Evolutionary conservation across 1,284 basidiomycete genomes (phyloP).

Genomic region (Melampsora americana): DNA sequence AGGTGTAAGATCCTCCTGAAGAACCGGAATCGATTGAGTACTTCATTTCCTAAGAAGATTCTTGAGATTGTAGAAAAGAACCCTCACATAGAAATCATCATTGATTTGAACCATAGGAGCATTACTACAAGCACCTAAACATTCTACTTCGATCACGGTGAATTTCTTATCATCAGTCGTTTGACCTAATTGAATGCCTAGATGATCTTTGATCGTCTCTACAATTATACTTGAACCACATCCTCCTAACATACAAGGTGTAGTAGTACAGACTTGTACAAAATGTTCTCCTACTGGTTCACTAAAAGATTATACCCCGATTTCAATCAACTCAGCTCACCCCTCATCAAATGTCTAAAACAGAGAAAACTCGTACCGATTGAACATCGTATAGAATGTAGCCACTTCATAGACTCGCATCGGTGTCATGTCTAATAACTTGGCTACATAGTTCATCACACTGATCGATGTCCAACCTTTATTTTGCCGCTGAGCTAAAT

Average conservation of each 20-base stretch:
- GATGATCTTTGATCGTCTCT: conserved; percentile 75
- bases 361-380: conserved; percentile 54
- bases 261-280: conserved; percentile 97
- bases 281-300: conserved; percentile 94
- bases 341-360: not conserved
- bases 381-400: conserved; percentile 99
- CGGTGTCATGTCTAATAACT: conserved; percentile 82
- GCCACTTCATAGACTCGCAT: conserved; percentile 99
- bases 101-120: conserved; percentile 98
- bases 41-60: not conserved
- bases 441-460: conserved; percentile 89
- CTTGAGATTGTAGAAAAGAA: conserved; percentile 18
- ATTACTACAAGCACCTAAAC: conserved; percentile 95
- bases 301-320: conserved; percentile 55
- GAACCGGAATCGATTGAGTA: not conserved
- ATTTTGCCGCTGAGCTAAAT: conserved; percentile 95
- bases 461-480: conserved; percentile 98
- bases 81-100: conserved; percentile 88
- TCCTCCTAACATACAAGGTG: conserved; percentile 94
- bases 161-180: conserved; percentile 95
- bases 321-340: not conserved
- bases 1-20: conserved; percentile 91
- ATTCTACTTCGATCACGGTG: conserved; percentile 96
- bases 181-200: conserved; percentile 75
- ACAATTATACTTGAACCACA: conserved; percentile 78